These are phyloP conservation scores for Talaromyces ruber DNA, from an alignment of 495 filamentous ascomycete genomes.

Conservation along the genomic window DNA sequence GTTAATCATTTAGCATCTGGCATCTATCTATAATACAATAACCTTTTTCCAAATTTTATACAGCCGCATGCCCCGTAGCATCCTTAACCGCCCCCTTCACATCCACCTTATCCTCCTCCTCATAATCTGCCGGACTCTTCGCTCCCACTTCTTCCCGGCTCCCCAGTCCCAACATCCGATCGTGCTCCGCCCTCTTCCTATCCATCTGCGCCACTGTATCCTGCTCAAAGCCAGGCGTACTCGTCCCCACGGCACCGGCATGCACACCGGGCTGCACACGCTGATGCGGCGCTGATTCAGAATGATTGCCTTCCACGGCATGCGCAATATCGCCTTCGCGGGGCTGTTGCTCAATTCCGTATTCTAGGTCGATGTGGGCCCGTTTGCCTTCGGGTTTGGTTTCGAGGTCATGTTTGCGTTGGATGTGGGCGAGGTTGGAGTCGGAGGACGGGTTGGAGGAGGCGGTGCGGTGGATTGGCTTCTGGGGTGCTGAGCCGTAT, in stretches of 20 bases:
- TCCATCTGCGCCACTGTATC: conserved; percentile 33
- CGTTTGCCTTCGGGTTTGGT: conserved; percentile 9
- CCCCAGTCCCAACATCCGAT: conserved; percentile 21
- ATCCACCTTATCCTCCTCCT: conserved; percentile 14
- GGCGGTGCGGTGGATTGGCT: conserved; percentile 30
- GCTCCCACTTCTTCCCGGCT: conserved; percentile 15
- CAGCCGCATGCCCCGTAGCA: conserved; percentile 23
- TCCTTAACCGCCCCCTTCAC: conserved; percentile 18
- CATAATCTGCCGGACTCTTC: conserved; percentile 13
- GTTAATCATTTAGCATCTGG: neutral
- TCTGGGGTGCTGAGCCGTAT: conserved; percentile 20
- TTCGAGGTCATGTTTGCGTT: conserved; percentile 10
- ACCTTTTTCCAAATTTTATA: conserved; percentile 10
- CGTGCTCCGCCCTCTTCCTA: conserved; percentile 37
- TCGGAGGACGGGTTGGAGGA: conserved; percentile 29
- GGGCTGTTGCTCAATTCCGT: conserved; percentile 47
- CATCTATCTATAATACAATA: neutral
- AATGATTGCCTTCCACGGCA: conserved; percentile 32
- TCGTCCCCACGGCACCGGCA: conserved; percentile 25
- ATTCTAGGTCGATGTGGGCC: conserved; percentile 32
- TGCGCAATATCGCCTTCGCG: conserved; percentile 47
- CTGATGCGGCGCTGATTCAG: conserved; percentile 14
- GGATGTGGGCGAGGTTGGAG: conserved; percentile 17
- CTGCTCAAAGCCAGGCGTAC: conserved; percentile 17
- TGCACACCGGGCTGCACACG: conserved; percentile 31